Percentiles rank a stretch among this genome's conserved stretches.
Evolutionary conservation across 2,329 filamentous ascomycete species (phyloP).

Genomic region (Juglanconis sp.): DNA sequence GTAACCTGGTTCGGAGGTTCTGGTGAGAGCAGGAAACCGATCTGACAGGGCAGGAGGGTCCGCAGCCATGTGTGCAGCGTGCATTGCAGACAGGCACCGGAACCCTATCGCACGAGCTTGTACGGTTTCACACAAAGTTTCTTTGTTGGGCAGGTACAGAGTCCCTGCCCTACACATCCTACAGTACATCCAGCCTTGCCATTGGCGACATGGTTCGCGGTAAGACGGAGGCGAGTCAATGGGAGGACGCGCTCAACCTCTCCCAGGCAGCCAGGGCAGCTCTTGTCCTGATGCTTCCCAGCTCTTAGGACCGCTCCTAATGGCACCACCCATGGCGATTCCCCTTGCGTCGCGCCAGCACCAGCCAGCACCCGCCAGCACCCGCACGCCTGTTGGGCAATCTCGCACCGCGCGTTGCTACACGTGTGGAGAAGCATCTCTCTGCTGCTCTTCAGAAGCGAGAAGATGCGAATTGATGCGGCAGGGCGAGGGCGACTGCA

Average conservation of each 20-base stretch:
- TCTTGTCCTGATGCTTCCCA: not conserved
- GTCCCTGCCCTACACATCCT: not conserved
- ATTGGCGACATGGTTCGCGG: slow-evolving; percentile 3
- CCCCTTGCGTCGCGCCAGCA: not conserved
- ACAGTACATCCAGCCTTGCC: not conserved
- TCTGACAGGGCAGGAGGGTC: not conserved
- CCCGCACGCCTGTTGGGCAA: not conserved
- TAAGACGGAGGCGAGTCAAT: slow-evolving; percentile 5
- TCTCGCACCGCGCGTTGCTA: not conserved
- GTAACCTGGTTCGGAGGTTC: not conserved
- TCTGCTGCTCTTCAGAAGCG: too few species aligned
- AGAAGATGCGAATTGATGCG: too few species aligned
- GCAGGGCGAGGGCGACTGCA: too few species aligned
- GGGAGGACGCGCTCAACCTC: not conserved
- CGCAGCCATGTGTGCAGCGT: slow-evolving; percentile 1
- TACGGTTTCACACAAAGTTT: slow-evolving; percentile 13
- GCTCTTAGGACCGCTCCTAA: slow-evolving; percentile 4
- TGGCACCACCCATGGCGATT: not conserved
- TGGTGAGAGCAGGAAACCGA: not conserved
- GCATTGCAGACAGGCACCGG: slow-evolving; percentile 2
- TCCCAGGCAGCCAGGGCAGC: not conserved
- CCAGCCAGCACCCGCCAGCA: too few species aligned
- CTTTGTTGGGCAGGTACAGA: slow-evolving; percentile 10
- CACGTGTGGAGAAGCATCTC: not conserved
- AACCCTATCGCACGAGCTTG: slow-evolving; percentile 12